phyloP scores from a whole-genome alignment of 1,284 basidiomycete genomes.

The Puccinia novopanici region DNA sequence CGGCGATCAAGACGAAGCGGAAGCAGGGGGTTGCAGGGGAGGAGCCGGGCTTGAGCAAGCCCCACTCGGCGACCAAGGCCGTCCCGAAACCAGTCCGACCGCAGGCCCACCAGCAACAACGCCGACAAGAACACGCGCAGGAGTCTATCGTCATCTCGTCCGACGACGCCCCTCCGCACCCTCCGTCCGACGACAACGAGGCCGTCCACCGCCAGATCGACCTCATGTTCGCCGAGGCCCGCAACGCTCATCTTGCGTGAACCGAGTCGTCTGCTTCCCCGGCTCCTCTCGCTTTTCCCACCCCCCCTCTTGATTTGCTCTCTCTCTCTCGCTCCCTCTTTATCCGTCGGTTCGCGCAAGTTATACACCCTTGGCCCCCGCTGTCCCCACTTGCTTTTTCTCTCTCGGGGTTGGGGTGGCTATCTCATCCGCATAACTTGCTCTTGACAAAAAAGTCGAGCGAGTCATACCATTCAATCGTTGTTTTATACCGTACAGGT shows the following conservation, averaged over 20 bases:
- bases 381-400: no score
- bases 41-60: background rate
- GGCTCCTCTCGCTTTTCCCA: background rate
- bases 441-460: no score
- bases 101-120: background rate
- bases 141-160: conserved; percentile 4
- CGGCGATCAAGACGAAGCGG: conserved; percentile 21
- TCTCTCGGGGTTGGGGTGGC: no score
- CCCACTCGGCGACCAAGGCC: no score
- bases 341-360: no score
- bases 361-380: no score
- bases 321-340: no score
- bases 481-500: no score
- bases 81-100: background rate
- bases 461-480: no score
- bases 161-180: background rate
- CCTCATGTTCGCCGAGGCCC: conserved; percentile 1
- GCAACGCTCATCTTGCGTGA: background rate
- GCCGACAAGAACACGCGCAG: background rate
- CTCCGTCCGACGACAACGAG: background rate
- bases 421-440: no score
- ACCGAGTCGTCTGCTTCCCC: background rate
- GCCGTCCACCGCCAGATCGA: conserved; percentile 22
- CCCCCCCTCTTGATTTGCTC: background rate
- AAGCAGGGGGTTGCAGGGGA: background rate